phyloP scores from a whole-genome alignment of 257 asterid species.

The Solanum paucissectum region DNA sequence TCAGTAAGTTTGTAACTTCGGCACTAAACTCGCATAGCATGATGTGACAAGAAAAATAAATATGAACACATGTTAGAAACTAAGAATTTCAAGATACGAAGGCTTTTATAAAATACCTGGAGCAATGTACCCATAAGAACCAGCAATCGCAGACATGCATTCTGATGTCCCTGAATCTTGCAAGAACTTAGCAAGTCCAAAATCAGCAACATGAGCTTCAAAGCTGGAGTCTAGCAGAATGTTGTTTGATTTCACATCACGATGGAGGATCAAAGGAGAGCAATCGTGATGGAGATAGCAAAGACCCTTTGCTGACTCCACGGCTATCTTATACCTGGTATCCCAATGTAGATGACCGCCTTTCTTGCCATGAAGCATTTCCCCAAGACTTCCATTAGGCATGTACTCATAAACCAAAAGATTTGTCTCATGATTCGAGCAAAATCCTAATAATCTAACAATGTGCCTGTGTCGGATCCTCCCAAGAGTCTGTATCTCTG shows the following conservation, averaged over 20 bases:
- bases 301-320: constrained; percentile 92
- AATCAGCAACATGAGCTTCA: constrained; percentile 98
- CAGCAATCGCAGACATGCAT: constrained; percentile 99
- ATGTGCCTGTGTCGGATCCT: constrained; percentile 92
- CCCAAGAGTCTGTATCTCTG: constrained; percentile 92
- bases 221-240: constrained; percentile 68
- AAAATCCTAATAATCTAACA: constrained; percentile 76
- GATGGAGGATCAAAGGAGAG: constrained; percentile 85
- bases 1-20: background rate
- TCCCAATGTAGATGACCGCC: constrained; percentile 97
- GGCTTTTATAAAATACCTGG: constrained; percentile 46
- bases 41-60: background rate
- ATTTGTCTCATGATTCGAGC: constrained; percentile 87
- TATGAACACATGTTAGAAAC: background rate
- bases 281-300: constrained; percentile 97
- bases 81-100: background rate
- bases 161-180: constrained; percentile 90
- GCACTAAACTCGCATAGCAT: background rate
- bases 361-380: constrained; percentile 87
- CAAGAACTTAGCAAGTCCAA: constrained; percentile 96
- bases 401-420: constrained; percentile 83
- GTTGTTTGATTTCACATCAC: constrained; percentile 90
- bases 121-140: constrained; percentile 95
- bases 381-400: constrained; percentile 98
- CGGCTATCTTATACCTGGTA: constrained; percentile 73